Evolutionary conservation across 2,329 filamentous ascomycete species (phyloP).

Genomic region (Eurotiales sp.): DNA sequence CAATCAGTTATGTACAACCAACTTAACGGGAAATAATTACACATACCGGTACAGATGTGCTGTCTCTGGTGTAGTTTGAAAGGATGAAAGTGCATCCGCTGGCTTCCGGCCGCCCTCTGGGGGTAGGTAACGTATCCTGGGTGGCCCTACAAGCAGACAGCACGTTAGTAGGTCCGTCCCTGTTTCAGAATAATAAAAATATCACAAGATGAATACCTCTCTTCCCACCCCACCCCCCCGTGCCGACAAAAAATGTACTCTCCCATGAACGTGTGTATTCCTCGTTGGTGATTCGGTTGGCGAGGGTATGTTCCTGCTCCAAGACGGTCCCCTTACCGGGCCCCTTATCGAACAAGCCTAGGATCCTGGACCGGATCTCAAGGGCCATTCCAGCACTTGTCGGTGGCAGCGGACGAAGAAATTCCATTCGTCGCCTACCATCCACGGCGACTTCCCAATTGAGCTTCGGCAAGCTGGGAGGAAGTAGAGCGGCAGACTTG

Average conservation of each 20-base stretch:
- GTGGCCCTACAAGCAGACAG: too few species aligned
- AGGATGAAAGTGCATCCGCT: constrained; percentile 38
- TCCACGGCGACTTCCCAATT: constrained; percentile 42
- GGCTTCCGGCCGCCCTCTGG: too few species aligned
- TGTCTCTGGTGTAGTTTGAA: constrained; percentile 38
- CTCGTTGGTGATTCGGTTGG: constrained; percentile 37
- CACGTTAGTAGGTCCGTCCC: too few species aligned
- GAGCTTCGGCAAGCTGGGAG: constrained; percentile 36
- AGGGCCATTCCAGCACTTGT: constrained; percentile 35
- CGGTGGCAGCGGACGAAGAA: constrained; percentile 35
- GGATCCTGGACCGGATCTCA: constrained; percentile 38
- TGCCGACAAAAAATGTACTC: constrained; percentile 44
- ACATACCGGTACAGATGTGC: constrained; percentile 44
- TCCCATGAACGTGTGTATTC: constrained; percentile 39
- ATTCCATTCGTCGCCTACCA: constrained; percentile 40
- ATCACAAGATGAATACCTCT: too few species aligned
- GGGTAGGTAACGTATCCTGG: too few species aligned
- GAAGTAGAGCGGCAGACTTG: constrained; percentile 32
- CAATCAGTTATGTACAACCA: too few species aligned
- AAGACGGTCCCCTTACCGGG: constrained; percentile 38
- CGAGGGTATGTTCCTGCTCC: constrained; percentile 38
- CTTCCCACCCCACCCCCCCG: constrained; percentile 45
- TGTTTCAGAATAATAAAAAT: too few species aligned
- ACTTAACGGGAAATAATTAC: too few species aligned
- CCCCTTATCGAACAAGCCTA: constrained; percentile 48